Evolutionary conservation across 176 grass and related monocot genomes (phyloP).

Genomic region (Raddia guianensis): DNA sequence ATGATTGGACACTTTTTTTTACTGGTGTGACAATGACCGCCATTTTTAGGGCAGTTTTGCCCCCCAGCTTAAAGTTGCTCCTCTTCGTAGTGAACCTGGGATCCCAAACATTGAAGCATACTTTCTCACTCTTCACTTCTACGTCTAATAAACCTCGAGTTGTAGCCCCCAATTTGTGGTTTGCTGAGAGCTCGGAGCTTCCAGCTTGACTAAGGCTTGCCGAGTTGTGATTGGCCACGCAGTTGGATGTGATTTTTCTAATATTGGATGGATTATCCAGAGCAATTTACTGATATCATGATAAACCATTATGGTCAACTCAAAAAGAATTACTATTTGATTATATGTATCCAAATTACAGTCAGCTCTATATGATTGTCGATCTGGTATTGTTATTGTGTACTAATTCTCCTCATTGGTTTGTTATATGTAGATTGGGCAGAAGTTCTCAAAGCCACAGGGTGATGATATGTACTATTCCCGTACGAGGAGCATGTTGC

Average conservation of each 20-base stretch:
- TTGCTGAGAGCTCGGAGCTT: too few species aligned
- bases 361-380: neutral
- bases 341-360: neutral
- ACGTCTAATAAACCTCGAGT: too few species aligned
- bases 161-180: too few species aligned
- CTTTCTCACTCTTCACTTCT: too few species aligned
- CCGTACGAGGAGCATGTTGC: slow-evolving; percentile 69
- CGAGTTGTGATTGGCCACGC: neutral
- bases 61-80: too few species aligned
- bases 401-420: slow-evolving; percentile 28
- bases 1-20: too few species aligned
- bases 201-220: too few species aligned
- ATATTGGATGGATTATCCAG: neutral
- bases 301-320: slow-evolving; percentile 14
- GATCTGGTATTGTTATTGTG: neutral
- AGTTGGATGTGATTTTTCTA: slow-evolving; percentile 9
- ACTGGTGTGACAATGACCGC: too few species aligned
- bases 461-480: slow-evolving; percentile 69
- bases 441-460: slow-evolving; percentile 75
- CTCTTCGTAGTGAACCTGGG: too few species aligned
- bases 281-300: neutral
- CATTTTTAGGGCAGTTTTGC: too few species aligned
- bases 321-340: neutral
- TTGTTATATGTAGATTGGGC: slow-evolving; percentile 65
- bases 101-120: too few species aligned